Evolutionary conservation across 164 flowering plant species (phyloP), one percentile per base, ranked within the genome.

Genomic region (Pachysandra terminalis): DNA sequence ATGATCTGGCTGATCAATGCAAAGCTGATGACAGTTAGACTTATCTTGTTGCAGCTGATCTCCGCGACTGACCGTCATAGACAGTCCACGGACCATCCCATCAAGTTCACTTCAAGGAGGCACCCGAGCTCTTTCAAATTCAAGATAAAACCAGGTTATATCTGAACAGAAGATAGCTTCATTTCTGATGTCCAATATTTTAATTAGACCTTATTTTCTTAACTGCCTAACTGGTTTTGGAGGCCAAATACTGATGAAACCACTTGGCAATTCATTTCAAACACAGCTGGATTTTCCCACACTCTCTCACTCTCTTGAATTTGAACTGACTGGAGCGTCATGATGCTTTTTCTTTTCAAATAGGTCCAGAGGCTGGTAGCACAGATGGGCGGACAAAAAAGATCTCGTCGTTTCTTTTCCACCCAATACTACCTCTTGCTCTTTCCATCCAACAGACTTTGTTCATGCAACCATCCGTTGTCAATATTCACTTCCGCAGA

Each of bases 401-500:
- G 81, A 79, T 95, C 9, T 90, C 84, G 0, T 89, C 95, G 14
- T 95, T 95, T 65, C 80, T 95, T 1, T 95, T 95, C 75, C 99
- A 95, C 79, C 99, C 98, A 10, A 63, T 70, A 77, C 78, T 90
- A 71, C 99, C 99, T 1, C 83, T 95, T 7, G 97, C 86, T 27
- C 79, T 95, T 37, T 95, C 98, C 24, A 72, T 95, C 70, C 99
- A 95, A 68, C 98, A 95, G 76, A 90, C 94, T 15, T 40, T 81
- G 59, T 88, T 72, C 74, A 70, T 84, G 75, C 98, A 88, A 66
- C 88, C 98, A 40, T 71, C 91, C 19, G 92, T 91, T 66, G 87
- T 94, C 69, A 95, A 95, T 80, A 89, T 95, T 69, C 98, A 95
- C 75, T 90, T 92, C 68, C 94, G 97, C 19, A 78, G 85, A 81